Evolutionary conservation across 345 rosid species (phyloP).

Genomic region (Syzygium aqueum): DNA sequence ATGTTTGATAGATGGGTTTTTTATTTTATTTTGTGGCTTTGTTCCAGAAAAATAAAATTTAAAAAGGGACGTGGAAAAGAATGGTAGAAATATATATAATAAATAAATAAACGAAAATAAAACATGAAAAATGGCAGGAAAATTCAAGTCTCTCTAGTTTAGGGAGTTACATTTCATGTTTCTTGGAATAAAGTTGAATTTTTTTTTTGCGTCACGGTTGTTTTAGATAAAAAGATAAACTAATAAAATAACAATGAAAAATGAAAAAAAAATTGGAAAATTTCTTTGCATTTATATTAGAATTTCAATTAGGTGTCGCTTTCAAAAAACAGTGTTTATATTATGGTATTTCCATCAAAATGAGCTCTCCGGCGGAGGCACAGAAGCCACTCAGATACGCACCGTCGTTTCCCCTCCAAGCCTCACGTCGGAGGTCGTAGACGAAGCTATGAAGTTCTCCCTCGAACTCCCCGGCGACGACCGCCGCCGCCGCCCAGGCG

Average conservation of each 20-base stretch:
- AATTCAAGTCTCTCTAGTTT: too few species aligned
- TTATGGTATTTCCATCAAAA: not conserved
- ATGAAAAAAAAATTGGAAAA: not conserved
- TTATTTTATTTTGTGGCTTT: too few species aligned
- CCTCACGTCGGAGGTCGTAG: not conserved
- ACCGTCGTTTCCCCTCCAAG: not conserved
- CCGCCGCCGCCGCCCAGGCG: not conserved
- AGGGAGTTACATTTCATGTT: too few species aligned
- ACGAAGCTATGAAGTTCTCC: constrained; percentile 37
- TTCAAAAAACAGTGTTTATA: not conserved
- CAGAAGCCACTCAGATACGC: not conserved
- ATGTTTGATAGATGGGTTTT: too few species aligned
- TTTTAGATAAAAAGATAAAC: too few species aligned
- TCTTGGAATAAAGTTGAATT: too few species aligned
- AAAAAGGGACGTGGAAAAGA: not conserved
- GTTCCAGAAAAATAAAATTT: too few species aligned
- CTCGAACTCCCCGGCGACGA: constrained; percentile 29
- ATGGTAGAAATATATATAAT: not conserved
- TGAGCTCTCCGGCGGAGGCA: not conserved
- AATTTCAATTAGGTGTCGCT: not conserved
- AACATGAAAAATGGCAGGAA: too few species aligned
- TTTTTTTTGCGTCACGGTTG: too few species aligned
- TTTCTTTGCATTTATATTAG: not conserved
- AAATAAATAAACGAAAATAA: not conserved
- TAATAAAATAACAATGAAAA: not conserved